These are phyloP conservation scores for Tricharina praecox DNA, from an alignment of 495 filamentous ascomycete genomes.

Conservation along the genomic window DNA sequence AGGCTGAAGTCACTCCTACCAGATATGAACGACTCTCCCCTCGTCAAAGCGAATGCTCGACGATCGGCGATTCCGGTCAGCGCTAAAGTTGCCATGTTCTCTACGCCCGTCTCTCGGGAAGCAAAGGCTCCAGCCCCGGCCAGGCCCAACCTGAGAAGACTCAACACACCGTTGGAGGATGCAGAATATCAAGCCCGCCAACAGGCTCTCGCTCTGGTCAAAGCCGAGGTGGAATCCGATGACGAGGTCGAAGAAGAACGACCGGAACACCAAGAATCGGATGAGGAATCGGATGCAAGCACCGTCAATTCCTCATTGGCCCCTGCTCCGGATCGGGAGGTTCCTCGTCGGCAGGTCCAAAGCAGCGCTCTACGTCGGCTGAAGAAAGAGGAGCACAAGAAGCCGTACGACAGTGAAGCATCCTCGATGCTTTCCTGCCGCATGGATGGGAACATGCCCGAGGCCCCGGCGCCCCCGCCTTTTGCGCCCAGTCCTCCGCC, in stretches of 20 bases:
- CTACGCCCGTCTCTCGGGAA: background rate
- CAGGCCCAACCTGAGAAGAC: too few species aligned
- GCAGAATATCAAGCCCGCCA: background rate
- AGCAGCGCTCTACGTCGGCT: background rate
- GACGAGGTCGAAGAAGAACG: too few species aligned
- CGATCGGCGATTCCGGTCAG: background rate
- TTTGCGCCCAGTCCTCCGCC: constrained; percentile 2
- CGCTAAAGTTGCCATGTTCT: background rate
- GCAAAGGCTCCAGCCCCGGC: background rate
- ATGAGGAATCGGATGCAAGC: background rate
- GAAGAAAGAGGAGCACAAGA: background rate
- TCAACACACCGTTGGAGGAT: background rate
- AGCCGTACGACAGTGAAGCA: background rate
- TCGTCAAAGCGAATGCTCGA: background rate
- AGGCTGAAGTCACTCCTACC: background rate
- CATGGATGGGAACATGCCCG: background rate
- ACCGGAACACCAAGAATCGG: too few species aligned
- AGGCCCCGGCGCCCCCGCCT: constrained; percentile 3
- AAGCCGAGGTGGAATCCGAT: background rate
- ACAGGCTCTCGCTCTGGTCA: background rate
- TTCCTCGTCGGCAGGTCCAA: background rate
- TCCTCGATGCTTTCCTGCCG: background rate
- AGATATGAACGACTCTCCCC: background rate
- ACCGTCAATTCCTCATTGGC: background rate
- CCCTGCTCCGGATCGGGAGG: background rate